Evolutionary conservation across 148 eudicot genomes (phyloP), one percentile per base, ranked within the genome.

Genomic region (Simmondsia chinensis): DNA sequence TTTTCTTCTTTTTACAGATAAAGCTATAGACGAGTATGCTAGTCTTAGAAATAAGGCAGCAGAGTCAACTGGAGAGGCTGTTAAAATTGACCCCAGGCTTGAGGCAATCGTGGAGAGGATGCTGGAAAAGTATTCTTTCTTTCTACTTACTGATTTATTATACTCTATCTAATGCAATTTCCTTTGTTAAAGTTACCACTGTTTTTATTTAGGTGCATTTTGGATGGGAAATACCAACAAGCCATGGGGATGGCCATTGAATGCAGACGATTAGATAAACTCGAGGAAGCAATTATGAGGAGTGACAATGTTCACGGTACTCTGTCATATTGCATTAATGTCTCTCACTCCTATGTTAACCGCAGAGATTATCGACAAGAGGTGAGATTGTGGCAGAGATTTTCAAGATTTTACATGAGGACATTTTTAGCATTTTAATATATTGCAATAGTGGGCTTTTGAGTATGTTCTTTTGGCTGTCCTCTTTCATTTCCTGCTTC

Each of bases 31-130:
- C 62, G 97, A 91, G 60, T 91, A 91, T 61, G 97, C 94, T 25
- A 76, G 66, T 53, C 76, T 79, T 20, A 79, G 74, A 61, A 76
- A 77, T 17, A 91, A 79, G 70, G 75, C 69, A n/a, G 83, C 80
- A 17, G 82, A 82, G 65, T 62, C 85, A 4, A 74, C 39, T 54
- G 76, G 69, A 53, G 79, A 67, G 54, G 61, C 83, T 43, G 65
- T 59, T 6, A 64, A 67, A 29, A 66, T 82, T 60, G 97, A 91
- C 50, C 83, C 94, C 43, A 74, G 94, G 57, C 63, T 91, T 54
- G 97, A 91, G 62, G 97, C 94, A 25, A 85, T 91, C 23, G 97
- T 91, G 44, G 97, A 91, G 74, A 82, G 83, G 59, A 73, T 91
- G 94, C 68, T 91, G 70, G 95, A 85, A 29, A 91, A 91, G 95